Base-by-base conservation (phyloP, 2,329 filamentous ascomycete genomes). In the Lomentospora prolificans region DNA sequence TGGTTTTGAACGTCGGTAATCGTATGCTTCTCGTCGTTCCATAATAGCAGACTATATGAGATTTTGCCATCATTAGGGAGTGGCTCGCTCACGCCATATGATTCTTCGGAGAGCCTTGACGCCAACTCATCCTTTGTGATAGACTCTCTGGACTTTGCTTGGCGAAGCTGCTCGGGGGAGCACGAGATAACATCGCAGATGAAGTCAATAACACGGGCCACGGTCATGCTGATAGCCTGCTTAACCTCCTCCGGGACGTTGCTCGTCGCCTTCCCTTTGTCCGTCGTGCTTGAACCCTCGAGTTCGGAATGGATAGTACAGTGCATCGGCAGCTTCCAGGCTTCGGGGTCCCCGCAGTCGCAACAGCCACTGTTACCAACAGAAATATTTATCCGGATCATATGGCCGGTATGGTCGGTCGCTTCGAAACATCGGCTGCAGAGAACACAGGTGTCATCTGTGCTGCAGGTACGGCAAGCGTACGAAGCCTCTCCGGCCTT, bases 1-100 rank as follows among this genome's bases (percentile, higher is more conserved):
- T 97, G 92, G 57, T 95, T 84, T 61, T 86, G 80, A 4, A 99
- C 92, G 67, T 99, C 94, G 50, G 85, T 82, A 46, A 97, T 86
- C 0, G 94, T 99, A 67, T 99, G 94, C 70, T 99, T 99, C 72
- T 99, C 94, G 61, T 99, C 94, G 63, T 99, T 99, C 94, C 94
- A 99, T 4, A 99, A 75, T 14, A 96, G 75, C 48, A 99, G 74
- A 4, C 89, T 87, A 68, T 87, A 99, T 63, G 96, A 89, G 9
- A 63, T 63, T 58, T 70, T 71, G 8, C 64, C 62, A 24, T 71
- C 65, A 48, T 48, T 48, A 4, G 44, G 44, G n/a, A 53, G 39
- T 31, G 27, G 39, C 14, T 66, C 61, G 7, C 66, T 64, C 10
- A 85, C 78, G 61, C 91, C 94, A 70, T 90, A 91, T 51, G 84